Conservation (phyloP, 352 stramenopile genomes). For the Pythium folliculosum region DNA sequence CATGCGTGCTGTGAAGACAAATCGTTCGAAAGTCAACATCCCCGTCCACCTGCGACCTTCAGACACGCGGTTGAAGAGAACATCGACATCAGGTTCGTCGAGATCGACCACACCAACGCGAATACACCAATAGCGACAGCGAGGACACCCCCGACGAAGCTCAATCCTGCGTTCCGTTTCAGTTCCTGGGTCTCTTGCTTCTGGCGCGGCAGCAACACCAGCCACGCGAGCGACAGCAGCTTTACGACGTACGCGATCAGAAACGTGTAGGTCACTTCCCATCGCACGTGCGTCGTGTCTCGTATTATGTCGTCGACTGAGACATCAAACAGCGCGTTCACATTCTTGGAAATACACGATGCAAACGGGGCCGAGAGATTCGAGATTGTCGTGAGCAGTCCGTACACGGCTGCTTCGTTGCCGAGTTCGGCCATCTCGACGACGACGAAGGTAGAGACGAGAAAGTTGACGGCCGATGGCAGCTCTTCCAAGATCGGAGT, state of each 20-base stretch:
- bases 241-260: conserved; percentile 46
- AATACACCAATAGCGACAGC: conserved; percentile 42
- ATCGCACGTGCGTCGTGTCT: conserved; percentile 36
- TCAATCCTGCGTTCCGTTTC: conserved; percentile 37
- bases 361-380: conserved; percentile 41
- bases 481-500: conserved; percentile 40
- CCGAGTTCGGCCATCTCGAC: conserved; percentile 47
- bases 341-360: conserved; percentile 37
- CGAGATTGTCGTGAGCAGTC: conserved; percentile 40
- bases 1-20: not conserved
- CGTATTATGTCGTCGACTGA: conserved; percentile 34
- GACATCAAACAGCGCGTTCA: conserved; percentile 43
- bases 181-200: conserved; percentile 55
- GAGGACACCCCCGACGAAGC: conserved; percentile 38
- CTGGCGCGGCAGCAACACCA: conserved; percentile 58
- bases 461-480: conserved; percentile 35
- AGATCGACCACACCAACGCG: conserved; percentile 57
- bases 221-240: conserved; percentile 43
- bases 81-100: conserved; percentile 58
- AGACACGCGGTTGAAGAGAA: conserved; percentile 60
- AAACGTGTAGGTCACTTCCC: conserved; percentile 37
- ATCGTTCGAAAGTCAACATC: conserved; percentile 33
- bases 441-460: conserved; percentile 43
- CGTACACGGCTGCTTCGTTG: conserved; percentile 43
- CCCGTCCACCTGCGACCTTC: conserved; percentile 51